A percentile compares a stretch with the other conserved stretches of the same genome.
Conservation (phyloP, 208 protist genomes). For the Wallacemonas sp. region DNA sequence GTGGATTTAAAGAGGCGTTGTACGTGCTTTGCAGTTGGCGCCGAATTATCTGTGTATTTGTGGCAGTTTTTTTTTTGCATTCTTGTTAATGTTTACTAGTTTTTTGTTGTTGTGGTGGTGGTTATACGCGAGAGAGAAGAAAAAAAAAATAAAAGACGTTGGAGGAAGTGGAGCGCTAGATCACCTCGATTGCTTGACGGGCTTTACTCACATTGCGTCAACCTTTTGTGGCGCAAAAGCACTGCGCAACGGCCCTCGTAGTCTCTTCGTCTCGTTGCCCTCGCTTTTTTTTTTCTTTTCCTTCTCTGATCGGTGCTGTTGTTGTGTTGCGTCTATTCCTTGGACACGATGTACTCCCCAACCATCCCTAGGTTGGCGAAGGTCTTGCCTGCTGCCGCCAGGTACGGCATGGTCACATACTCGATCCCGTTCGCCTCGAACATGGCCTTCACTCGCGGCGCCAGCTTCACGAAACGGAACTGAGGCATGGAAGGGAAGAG, state of each 20-base stretch:
- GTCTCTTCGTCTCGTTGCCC: too few species aligned
- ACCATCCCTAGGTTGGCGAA: conserved; percentile 69
- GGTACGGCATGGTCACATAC: conserved; percentile 58
- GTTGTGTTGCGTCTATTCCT: conserved; percentile 17
- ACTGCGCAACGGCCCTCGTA: too few species aligned
- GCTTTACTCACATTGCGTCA: too few species aligned
- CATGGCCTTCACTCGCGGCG: conserved; percentile 45
- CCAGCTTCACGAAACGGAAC: conserved; percentile 56
- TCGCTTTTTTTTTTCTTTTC: conserved; percentile 13
- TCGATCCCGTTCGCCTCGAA: conserved; percentile 65
- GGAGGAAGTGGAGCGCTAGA: neutral
- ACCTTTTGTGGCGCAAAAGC: too few species aligned
- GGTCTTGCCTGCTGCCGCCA: conserved; percentile 35
- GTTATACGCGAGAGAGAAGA: neutral
- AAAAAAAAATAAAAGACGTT: neutral
- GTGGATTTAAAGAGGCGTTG: too few species aligned
- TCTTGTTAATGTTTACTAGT: neutral
- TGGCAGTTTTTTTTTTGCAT: neutral
- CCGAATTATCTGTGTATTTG: neutral
- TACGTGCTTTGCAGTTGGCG: too few species aligned
- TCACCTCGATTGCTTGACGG: too few species aligned
- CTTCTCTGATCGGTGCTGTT: neutral
- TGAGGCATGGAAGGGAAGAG: conserved; percentile 88
- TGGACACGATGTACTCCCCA: conserved; percentile 31
- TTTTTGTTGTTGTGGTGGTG: neutral